These are phyloP conservation scores for Sclerotiophoma versabilis DNA, from an alignment of 2,329 filamentous ascomycete species.

Conservation along the genomic window DNA sequence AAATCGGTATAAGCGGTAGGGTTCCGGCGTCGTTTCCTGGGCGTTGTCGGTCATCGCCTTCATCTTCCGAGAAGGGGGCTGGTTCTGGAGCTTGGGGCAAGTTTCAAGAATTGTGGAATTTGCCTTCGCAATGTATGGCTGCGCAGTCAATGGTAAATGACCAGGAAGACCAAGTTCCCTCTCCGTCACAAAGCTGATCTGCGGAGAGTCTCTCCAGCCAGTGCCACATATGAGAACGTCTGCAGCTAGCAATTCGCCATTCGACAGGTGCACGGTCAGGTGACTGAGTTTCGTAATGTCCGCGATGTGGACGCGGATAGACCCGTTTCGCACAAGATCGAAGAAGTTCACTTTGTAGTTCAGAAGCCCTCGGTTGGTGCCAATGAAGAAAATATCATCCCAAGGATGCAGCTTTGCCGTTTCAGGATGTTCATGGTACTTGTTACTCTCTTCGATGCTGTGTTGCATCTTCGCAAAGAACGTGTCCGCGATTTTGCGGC, in stretches of 20 bases:
- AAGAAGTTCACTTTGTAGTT: constrained; percentile 67
- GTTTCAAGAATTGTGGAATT: constrained; percentile 60
- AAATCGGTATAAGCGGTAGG: constrained; percentile 56
- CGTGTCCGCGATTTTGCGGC: constrained; percentile 61
- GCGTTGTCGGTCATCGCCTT: constrained; percentile 17
- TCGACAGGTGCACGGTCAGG: constrained; percentile 58
- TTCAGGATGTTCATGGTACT: constrained; percentile 53
- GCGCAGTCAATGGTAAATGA: constrained; percentile 7
- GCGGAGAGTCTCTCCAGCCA: constrained; percentile 64
- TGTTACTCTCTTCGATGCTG: constrained; percentile 58
- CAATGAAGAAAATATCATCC: constrained; percentile 59
- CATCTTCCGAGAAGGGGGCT: constrained; percentile 50
- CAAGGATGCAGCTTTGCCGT: constrained; percentile 52
- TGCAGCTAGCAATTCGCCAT: constrained; percentile 53
- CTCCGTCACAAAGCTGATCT: constrained; percentile 57
- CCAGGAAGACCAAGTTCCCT: constrained; percentile 38
- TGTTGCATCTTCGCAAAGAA: constrained; percentile 64
- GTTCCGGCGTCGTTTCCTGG: constrained; percentile 17
- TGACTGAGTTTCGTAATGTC: constrained; percentile 60
- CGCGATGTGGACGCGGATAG: constrained; percentile 62
- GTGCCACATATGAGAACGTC: constrained; percentile 64
- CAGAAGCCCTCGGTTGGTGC: constrained; percentile 63
- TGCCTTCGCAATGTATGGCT: constrained; percentile 40
- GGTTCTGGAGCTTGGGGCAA: constrained; percentile 62
- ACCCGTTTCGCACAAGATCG: constrained; percentile 61